A percentile compares a stretch with the other conserved stretches of the same genome.
Evolutionary conservation across 176 grass and related monocot species (phyloP).

Genomic region (Coix lacrymajobi): DNA sequence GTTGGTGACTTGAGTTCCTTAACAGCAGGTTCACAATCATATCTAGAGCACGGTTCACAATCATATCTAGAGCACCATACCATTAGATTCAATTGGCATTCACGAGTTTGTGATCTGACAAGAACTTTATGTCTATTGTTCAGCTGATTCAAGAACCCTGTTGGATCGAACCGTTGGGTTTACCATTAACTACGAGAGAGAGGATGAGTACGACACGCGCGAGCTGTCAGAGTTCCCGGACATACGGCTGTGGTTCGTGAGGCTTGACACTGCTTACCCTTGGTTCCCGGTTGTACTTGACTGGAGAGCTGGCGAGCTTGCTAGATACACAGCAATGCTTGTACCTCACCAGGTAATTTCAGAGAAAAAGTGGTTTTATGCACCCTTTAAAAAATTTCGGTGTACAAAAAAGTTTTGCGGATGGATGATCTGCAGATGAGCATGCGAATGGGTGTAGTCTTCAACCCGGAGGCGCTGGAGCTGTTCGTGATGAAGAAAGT

Average conservation of each 20-base stretch:
- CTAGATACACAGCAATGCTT: conserved; percentile 83
- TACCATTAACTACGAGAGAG: conserved; percentile 89
- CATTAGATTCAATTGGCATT: not conserved
- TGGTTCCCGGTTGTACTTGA: conserved; percentile 93
- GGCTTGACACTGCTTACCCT: conserved; percentile 76
- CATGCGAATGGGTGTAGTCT: conserved; percentile 64
- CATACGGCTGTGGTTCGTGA: conserved; percentile 84
- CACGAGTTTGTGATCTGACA: not conserved
- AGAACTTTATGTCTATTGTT: not conserved
- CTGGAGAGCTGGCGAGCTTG: conserved; percentile 92
- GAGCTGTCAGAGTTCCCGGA: conserved; percentile 80
- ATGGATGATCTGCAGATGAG: conserved; percentile 56
- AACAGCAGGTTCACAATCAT: conserved; percentile 34
- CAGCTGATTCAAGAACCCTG: conserved; percentile 52
- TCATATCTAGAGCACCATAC: not conserved
- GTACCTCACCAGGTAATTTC: conserved; percentile 85
- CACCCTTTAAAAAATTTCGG: not conserved
- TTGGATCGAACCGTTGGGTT: conserved; percentile 31
- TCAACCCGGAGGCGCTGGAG: conserved; percentile 86
- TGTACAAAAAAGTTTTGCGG: not conserved
- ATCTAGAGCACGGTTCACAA: too few species aligned
- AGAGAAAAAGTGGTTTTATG: not conserved
- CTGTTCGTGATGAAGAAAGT: conserved; percentile 81
- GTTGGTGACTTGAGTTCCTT: conserved; percentile 40
- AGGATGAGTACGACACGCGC: conserved; percentile 57